These are phyloP conservation scores for Berkeleyomyces rouxiae DNA, from an alignment of 2,329 filamentous ascomycete species.

Conservation along the genomic window DNA sequence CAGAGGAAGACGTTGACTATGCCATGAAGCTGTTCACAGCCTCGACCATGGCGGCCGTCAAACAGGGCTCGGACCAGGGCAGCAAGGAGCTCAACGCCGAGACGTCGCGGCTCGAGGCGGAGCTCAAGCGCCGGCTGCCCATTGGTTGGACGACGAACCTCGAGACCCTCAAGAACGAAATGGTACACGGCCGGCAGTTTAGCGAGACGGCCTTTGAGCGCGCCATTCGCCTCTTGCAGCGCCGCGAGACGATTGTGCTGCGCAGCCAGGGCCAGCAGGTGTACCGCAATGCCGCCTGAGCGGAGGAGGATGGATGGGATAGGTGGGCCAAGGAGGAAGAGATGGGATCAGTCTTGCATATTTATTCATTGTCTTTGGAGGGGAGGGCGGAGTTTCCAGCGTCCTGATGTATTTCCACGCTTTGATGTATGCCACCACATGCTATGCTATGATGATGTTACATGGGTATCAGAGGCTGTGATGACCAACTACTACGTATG, in stretches of 20 bases:
- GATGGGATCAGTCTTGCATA: background rate
- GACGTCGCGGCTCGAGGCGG: conserved; percentile 69
- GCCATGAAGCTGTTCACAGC: conserved; percentile 93
- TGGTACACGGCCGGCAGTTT: conserved; percentile 83
- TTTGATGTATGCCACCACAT: no score
- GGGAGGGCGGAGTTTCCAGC: no score
- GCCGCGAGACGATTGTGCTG: conserved; percentile 74
- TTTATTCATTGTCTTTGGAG: no score
- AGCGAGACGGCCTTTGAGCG: conserved; percentile 73
- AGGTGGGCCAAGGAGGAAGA: background rate
- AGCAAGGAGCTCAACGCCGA: conserved; percentile 86
- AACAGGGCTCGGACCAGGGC: conserved; percentile 68
- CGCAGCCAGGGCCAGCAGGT: conserved; percentile 60
- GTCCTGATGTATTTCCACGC: no score
- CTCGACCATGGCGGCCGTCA: conserved; percentile 94
- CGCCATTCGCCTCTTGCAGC: conserved; percentile 69
- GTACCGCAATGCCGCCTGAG: conserved; percentile 52
- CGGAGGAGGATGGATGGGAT: background rate
- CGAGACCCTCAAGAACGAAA: conserved; percentile 70
- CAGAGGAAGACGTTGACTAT: conserved; percentile 86
- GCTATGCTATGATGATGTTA: no score
- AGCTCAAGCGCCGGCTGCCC: conserved; percentile 70
- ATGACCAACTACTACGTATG: no score
- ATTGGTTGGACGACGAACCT: conserved; percentile 93
- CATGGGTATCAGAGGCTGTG: no score